These are phyloP conservation scores for Phaeomoniella chlamydospora DNA, from an alignment of 2,329 filamentous ascomycete genomes.

Conservation along the genomic window DNA sequence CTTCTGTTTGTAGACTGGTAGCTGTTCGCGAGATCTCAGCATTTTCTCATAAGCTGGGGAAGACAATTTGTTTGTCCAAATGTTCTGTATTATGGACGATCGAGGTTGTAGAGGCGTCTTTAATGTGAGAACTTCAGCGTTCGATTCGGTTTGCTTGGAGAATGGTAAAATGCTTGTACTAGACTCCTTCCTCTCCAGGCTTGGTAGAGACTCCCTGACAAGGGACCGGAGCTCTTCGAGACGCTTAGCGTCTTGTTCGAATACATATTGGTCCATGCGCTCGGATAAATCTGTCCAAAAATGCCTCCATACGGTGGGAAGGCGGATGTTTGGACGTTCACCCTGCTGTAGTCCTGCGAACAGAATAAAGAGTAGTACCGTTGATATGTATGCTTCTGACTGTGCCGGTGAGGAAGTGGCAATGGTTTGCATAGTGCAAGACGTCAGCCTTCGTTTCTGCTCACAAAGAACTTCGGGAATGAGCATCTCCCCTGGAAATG, in stretches of 20 bases:
- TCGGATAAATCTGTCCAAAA: conserved; percentile 69
- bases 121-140: neutral
- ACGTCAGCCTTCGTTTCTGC: conserved; percentile 32
- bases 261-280: conserved; percentile 53
- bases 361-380: conserved; percentile 65
- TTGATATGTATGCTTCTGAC: conserved; percentile 77
- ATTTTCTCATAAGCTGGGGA: conserved; percentile 56
- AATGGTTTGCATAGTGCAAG: conserved; percentile 59
- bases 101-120: neutral
- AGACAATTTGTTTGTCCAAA: conserved; percentile 38
- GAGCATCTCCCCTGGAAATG: conserved; percentile 26
- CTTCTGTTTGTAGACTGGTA: conserved; percentile 83
- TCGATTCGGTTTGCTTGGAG: neutral
- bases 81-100: neutral
- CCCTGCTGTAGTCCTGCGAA: conserved; percentile 69
- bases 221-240: conserved; percentile 47
- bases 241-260: conserved; percentile 53
- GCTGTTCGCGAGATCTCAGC: conserved; percentile 60
- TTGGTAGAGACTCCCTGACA: conserved; percentile 19
- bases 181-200: conserved; percentile 45
- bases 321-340: conserved; percentile 65
- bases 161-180: neutral
- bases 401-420: conserved; percentile 65
- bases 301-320: conserved; percentile 72
- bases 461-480: conserved; percentile 24